Base-by-base conservation (phyloP, 2,329 filamentous ascomycete species). In the Aspergillus udagawae region DNA sequence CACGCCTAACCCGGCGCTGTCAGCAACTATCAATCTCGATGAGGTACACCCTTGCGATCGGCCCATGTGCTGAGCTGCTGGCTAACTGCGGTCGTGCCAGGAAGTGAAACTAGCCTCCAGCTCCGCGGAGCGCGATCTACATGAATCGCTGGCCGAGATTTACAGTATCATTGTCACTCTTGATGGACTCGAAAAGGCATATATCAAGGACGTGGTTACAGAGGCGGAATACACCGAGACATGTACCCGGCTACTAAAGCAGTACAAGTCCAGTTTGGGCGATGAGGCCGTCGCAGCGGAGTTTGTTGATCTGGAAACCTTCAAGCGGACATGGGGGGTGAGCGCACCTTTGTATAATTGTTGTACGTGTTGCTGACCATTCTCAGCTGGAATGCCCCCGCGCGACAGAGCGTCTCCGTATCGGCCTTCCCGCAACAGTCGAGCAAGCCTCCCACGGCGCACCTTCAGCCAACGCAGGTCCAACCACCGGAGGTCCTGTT, bases 121-220 rank as follows among this genome's bases (percentile, higher is more conserved):
- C 23, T 87, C 90, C 65, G 88, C 90, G 44, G 93, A 97, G 77
- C 88, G 93, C 60, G 92, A 99, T 71, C 82, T 97, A 1, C 91
- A 97, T 73, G 94, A 97, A 70, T 97, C 94, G 1, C 85, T 99
- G 14, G 94, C 93, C 55, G 94, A 99, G 76, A 87, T 99, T 25
- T 99, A 97, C 77, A 96, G 92, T 77, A 97, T 99, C 64, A 93
- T 99, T 41, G 85, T 97, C 60, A 97, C 94, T 0, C 81, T 99
- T 3, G 94, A 99, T 71, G 92, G 95, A 62, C 84, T 99, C 1
- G 94, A 99, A 70, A 96, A 95, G 74, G 95, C 93, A 0, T 99
- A 96, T 70, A 84, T 99, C 42, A 95, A 96, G 70, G 94, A 99
- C 80, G 93, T 92, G 23, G 88, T 99, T 52, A 85, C 89, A 5